These are phyloP conservation scores for Murraya koenigii DNA, from an alignment of 345 rosid species.

Conservation along the genomic window DNA sequence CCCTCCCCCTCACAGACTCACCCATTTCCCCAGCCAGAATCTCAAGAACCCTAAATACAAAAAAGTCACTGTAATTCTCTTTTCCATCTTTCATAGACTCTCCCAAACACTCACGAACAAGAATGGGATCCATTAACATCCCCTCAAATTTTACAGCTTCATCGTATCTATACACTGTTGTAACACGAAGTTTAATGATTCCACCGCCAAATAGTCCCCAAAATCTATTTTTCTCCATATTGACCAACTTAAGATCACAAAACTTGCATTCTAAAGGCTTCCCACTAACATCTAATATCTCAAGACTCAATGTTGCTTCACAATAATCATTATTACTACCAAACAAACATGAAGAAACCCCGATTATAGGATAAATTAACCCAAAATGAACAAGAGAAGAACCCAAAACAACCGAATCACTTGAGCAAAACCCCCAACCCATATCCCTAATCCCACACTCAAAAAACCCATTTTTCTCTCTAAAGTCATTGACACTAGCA, in stretches of 20 bases:
- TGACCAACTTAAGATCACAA: constrained; percentile 56
- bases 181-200: constrained; percentile 36
- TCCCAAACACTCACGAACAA: constrained; percentile 40
- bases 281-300: constrained; percentile 63
- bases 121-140: constrained; percentile 36
- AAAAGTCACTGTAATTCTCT: constrained; percentile 41
- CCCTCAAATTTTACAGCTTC: constrained; percentile 35
- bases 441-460: constrained; percentile 52
- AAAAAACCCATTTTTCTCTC: constrained; percentile 35
- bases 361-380: constrained; percentile 73
- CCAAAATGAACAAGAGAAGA: constrained; percentile 70
- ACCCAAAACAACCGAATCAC: constrained; percentile 60
- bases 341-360: constrained; percentile 30
- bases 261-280: constrained; percentile 80
- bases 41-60: constrained; percentile 57
- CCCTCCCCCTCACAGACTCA: constrained; percentile 34
- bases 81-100: constrained; percentile 27
- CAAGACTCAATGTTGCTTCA: constrained; percentile 43
- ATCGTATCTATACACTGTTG: constrained; percentile 45
- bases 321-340: constrained; percentile 11
- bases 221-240: constrained; percentile 28
- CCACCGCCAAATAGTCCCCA: constrained; percentile 38
- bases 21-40: constrained; percentile 53
- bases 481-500: constrained; percentile 16
- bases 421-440: constrained; percentile 88